These are phyloP conservation scores for Yamadazyma membranifaciens DNA, from an alignment of 1,139 yeast species.

Conservation along the genomic window DNA sequence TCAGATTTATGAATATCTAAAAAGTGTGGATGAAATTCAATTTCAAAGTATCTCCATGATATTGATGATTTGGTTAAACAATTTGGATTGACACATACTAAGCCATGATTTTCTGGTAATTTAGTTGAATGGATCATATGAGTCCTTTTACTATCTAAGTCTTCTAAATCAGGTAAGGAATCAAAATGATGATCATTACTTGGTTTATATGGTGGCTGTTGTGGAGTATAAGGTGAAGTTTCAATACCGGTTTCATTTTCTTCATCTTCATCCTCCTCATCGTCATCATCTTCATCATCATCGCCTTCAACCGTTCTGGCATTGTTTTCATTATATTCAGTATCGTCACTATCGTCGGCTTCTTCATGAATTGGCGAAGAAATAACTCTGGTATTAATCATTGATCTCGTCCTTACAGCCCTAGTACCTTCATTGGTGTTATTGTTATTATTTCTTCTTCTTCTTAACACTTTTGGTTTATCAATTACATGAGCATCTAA, in stretches of 20 bases:
- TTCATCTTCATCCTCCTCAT: constrained; percentile 18
- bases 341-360: constrained; percentile 34
- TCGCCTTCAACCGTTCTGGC: constrained; percentile 15
- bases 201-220: constrained; percentile 35
- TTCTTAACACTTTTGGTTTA: constrained; percentile 25
- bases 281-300: constrained; percentile 17
- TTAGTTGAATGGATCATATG: constrained; percentile 42
- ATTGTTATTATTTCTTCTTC: constrained; percentile 27
- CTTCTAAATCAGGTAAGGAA: constrained; percentile 45
- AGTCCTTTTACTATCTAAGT: constrained; percentile 44
- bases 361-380: constrained; percentile 46
- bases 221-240: constrained; percentile 44
- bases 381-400: constrained; percentile 29
- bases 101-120: constrained; percentile 40
- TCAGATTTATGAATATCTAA: constrained; percentile 38
- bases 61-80: constrained; percentile 43
- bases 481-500: constrained; percentile 40
- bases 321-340: constrained; percentile 30
- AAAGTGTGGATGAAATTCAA: constrained; percentile 40
- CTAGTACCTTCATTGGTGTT: constrained; percentile 29
- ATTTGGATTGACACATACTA: constrained; percentile 43
- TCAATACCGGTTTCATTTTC: constrained; percentile 19
- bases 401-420: constrained; percentile 46
- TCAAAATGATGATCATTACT: constrained; percentile 22
- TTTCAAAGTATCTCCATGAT: constrained; percentile 49